phyloP scores from a whole-genome alignment of 768 basidiomycete species.

The Dioszegia crocea region DNA sequence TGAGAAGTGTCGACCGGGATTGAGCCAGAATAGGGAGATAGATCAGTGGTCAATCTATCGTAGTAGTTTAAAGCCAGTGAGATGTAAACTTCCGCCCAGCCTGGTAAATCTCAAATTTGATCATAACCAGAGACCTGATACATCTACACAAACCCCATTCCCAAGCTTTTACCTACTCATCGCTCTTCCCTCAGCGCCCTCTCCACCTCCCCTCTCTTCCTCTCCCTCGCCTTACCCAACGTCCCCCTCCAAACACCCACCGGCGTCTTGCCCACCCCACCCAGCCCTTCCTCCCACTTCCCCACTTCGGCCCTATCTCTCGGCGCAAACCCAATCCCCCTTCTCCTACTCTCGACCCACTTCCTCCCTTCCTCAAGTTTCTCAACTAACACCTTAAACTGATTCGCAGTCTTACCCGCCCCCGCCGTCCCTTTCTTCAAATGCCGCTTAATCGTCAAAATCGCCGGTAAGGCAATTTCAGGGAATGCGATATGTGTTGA shows the following conservation, averaged over 20 bases:
- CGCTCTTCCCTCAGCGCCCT: conserved; percentile 40
- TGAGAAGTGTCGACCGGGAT: conserved; percentile 40
- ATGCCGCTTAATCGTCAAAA: conserved; percentile 66
- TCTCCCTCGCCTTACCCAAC: conserved; percentile 71
- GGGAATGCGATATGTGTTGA: conserved; percentile 90
- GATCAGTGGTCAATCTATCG: too few species aligned
- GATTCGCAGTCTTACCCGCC: conserved; percentile 49
- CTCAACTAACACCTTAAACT: conserved; percentile 74
- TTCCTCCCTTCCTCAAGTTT: conserved; percentile 75
- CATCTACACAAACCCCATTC: too few species aligned
- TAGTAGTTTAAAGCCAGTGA: too few species aligned
- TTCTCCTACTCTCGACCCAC: conserved; percentile 72
- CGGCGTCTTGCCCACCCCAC: conserved; percentile 62
- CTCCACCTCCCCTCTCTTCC: conserved; percentile 51
- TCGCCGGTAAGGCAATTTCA: conserved; percentile 76
- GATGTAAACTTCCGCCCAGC: too few species aligned
- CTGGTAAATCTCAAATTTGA: too few species aligned
- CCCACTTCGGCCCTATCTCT: conserved; percentile 65
- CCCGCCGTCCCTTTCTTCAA: conserved; percentile 58
- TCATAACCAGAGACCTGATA: too few species aligned
- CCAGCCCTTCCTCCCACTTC: conserved; percentile 57
- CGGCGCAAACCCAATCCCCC: conserved; percentile 70
- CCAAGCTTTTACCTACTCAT: too few species aligned
- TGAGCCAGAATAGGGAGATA: too few species aligned
- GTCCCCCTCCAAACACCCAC: conserved; percentile 76